These are phyloP conservation scores for Aureobasidium sp. DNA, from an alignment of 2,329 filamentous ascomycete genomes.

Conservation along the genomic window DNA sequence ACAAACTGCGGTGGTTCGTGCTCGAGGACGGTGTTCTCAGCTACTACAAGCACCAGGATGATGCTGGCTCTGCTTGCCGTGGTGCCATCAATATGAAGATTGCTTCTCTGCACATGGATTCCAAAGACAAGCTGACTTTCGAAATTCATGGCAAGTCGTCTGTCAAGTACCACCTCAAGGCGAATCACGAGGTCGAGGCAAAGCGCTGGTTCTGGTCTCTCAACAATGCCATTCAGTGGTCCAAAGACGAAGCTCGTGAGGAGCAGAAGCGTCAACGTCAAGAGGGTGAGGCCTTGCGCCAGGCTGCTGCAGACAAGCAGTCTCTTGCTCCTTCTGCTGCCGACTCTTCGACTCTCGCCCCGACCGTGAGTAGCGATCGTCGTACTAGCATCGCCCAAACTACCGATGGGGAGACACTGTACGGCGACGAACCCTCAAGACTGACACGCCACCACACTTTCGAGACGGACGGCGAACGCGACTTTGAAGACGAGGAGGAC, in stretches of 20 bases:
- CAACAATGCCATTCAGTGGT: slow-evolving; percentile 98
- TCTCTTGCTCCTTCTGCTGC: not conserved
- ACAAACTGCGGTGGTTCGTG: slow-evolving; percentile 96
- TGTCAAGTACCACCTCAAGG: slow-evolving; percentile 95
- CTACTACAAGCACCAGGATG: slow-evolving; percentile 99
- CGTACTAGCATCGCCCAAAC: not conserved
- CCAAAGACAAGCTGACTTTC: slow-evolving; percentile 94
- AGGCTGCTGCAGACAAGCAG: slow-evolving; percentile 33
- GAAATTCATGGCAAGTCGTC: slow-evolving; percentile 98
- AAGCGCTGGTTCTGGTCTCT: slow-evolving; percentile 99
- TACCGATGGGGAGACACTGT: slow-evolving; percentile 27
- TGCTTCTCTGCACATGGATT: slow-evolving; percentile 87
- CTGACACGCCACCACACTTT: not conserved
- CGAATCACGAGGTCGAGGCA: slow-evolving; percentile 95
- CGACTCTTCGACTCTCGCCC: slow-evolving; percentile 1
- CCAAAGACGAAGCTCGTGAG: slow-evolving; percentile 91
- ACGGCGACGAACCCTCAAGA: slow-evolving; percentile 33
- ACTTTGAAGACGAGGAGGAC: slow-evolving; percentile 51
- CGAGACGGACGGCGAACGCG: slow-evolving; percentile 43
- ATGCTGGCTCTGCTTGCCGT: slow-evolving; percentile 89
- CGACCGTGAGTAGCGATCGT: not conserved
- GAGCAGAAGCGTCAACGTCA: slow-evolving; percentile 70
- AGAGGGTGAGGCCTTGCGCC: slow-evolving; percentile 65
- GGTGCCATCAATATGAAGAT: slow-evolving; percentile 99
- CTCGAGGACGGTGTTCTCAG: slow-evolving; percentile 94